Evolutionary conservation across 371 early-diverging fungal species (phyloP).

Genomic region (Zychaea mexicana): DNA sequence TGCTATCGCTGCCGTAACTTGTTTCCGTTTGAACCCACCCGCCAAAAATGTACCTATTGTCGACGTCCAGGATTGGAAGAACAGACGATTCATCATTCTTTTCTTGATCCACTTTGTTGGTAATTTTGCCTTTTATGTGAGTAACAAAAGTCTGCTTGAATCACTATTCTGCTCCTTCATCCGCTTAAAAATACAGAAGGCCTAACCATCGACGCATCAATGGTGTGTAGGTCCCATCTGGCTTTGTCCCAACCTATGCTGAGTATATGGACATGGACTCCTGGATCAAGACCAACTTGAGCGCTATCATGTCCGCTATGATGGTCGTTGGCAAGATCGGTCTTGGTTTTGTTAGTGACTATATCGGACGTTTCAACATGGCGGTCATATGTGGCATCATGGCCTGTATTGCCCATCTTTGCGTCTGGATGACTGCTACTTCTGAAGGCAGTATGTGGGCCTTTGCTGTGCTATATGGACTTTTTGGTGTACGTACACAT

Average conservation of each 20-base stretch:
- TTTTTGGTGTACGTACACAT: too few species aligned
- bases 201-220: too few species aligned
- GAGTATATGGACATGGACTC: conserved; percentile 29
- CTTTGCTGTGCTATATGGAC: conserved; percentile 51
- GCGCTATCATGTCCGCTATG: conserved; percentile 50
- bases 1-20: conserved; percentile 5
- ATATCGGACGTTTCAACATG: conserved; percentile 58
- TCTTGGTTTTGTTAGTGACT: conserved; percentile 54
- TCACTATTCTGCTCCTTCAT: too few species aligned
- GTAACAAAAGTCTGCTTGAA: background rate
- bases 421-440: conserved; percentile 44
- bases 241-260: conserved; percentile 25
- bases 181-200: too few species aligned
- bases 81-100: conserved; percentile 23
- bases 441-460: conserved; percentile 40
- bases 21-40: conserved; percentile 12
- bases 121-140: conserved; percentile 36
- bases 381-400: conserved; percentile 47
- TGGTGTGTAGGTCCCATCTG: conserved; percentile 16
- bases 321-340: conserved; percentile 48
- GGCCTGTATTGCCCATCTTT: conserved; percentile 39
- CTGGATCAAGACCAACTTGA: conserved; percentile 36
- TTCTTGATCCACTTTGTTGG: conserved; percentile 30
- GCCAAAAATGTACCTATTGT: conserved; percentile 32
- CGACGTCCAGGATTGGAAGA: conserved; percentile 28